Evolutionary conservation across 148 eudicot genomes (phyloP), one percentile per base, ranked within the genome.

Genomic region (Pouteria glomerata): DNA sequence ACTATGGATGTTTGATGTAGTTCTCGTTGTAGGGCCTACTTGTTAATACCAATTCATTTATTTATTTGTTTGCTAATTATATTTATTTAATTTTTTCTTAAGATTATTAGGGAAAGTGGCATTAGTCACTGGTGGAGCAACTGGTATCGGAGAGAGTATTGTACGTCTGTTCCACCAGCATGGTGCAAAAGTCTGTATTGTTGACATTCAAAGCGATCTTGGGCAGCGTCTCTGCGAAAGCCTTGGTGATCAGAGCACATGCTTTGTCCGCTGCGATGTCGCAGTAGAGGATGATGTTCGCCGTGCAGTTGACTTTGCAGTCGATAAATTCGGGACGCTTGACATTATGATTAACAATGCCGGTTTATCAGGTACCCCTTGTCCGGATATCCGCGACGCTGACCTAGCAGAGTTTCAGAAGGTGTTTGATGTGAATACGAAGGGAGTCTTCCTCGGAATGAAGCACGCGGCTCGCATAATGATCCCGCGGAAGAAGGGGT

Each of bases 321-420:
- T 85, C 0, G 77, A 76, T 3, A 88, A 80, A 53, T 95, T 88
- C 29, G 96, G 94, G 21, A 70, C 83, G 16, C 93, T 95, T 30
- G 97, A 95, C 58, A 84, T 95, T 52, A 84, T 95, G 85, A 88
- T 95, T 33, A 95, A 89, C 86, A 95, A 95, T 48, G 99, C 99
- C 0, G 99, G 99, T 11, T 4, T 87, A 2, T 53, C 76, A 1
- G 98, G 90, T 10, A 80, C 85, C 4, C 97, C 99, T 24, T 77
- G 77, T 72, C 69, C 68, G 0, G 96, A 92, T 82, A 95, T 95
- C 56, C 86, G 97, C 13, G 73, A 90, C 19, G 76, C 69, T 0
- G 76, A 80, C 45, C 29, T 92, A 18, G 80, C 92, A 0, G 83
- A 79, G 39, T 95, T 92, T 12, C 87, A 90, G 44, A 86, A 76